Conservation (phyloP, 1,284 basidiomycete genomes). For the Laetiporus sulphureus region DNA sequence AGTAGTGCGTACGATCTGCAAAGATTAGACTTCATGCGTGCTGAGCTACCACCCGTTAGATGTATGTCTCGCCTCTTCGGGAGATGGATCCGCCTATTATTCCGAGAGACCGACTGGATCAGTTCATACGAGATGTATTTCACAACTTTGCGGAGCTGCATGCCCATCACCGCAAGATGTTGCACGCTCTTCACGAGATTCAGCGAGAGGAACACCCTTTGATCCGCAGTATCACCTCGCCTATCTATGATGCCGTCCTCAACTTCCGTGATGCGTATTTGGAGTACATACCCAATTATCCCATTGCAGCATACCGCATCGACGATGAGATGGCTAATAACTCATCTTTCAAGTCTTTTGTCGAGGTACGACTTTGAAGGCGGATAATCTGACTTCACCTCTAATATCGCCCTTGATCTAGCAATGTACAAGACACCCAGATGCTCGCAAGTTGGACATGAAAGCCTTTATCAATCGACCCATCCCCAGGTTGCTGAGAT, state of each 20-base stretch:
- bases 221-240: conserved; percentile 79
- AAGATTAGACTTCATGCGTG: conserved; percentile 8
- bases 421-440: conserved; percentile 67
- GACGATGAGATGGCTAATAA: conserved; percentile 86
- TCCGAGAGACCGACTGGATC: conserved; percentile 61
- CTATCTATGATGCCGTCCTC: conserved; percentile 83
- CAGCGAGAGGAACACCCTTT: conserved; percentile 88
- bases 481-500: conserved; percentile 83
- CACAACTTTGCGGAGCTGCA: conserved; percentile 85
- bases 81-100: conserved; percentile 75
- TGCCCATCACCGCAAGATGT: conserved; percentile 63
- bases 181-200: conserved; percentile 78
- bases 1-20: conserved; percentile 38
- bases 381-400: not conserved
- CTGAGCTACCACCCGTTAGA: conserved; percentile 33
- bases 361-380: conserved; percentile 58
- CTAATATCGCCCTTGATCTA: conserved; percentile 21
- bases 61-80: conserved; percentile 72
- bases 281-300: conserved; percentile 91
- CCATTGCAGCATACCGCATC: conserved; percentile 87
- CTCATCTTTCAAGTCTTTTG: conserved; percentile 71
- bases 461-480: conserved; percentile 87
- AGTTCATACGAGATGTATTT: conserved; percentile 88
- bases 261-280: conserved; percentile 93
- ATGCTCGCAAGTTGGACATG: conserved; percentile 77